These are phyloP conservation scores for Trifolium pratense DNA, from an alignment of 306 rosid genomes.

Conservation along the genomic window DNA sequence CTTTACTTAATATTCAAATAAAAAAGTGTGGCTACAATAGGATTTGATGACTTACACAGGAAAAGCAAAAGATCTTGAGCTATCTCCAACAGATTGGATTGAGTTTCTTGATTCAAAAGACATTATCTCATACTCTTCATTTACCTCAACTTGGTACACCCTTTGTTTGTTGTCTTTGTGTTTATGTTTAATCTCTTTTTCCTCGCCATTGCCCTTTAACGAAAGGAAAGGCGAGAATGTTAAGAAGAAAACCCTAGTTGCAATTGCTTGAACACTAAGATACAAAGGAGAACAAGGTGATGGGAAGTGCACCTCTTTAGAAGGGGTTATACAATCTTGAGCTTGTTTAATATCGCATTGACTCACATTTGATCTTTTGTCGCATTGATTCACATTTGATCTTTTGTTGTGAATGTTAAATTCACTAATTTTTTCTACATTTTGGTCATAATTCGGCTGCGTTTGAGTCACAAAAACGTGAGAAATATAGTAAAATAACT, in stretches of 20 bases:
- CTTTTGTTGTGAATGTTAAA: constrained; percentile 36
- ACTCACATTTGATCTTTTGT: constrained; percentile 39
- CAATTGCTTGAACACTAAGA: no score
- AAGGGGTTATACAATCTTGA: constrained; percentile 38
- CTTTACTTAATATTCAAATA: no score
- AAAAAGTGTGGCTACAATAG: no score
- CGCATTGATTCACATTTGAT: no score
- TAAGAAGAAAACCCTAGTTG: no score
- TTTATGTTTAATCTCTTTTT: no score
- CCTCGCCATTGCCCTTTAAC: no score
- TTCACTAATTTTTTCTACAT: constrained; percentile 36
- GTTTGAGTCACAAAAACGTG: background rate
- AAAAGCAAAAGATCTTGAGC: constrained; percentile 60
- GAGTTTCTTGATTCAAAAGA: constrained; percentile 58
- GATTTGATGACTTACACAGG: constrained; percentile 59
- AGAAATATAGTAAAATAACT: background rate
- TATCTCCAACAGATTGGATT: constrained; percentile 52
- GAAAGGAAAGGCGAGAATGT: no score
- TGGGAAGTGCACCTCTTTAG: constrained; percentile 37
- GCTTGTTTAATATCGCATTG: constrained; percentile 30
- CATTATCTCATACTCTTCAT: constrained; percentile 33
- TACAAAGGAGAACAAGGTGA: no score
- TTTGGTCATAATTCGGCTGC: constrained; percentile 31
- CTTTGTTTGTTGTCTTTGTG: no score
- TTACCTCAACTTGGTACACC: constrained; percentile 20